Evolutionary conservation across 2,329 filamentous ascomycete species (phyloP).

Genomic region (Colletotrichum paranaense): DNA sequence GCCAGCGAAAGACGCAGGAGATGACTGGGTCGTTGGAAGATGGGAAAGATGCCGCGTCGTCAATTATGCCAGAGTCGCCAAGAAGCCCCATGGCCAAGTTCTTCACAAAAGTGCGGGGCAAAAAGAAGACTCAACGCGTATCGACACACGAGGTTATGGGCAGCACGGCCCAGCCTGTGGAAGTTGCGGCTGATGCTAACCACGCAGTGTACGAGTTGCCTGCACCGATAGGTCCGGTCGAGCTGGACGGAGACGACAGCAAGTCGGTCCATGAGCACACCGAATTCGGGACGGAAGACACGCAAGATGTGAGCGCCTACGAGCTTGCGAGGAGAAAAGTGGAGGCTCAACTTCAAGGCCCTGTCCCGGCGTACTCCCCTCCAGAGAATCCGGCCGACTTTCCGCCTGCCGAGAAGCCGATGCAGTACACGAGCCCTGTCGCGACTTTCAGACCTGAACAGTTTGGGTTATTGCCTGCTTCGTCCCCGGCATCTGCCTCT

Average conservation of each 20-base stretch:
- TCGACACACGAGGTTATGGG: constrained; percentile 40
- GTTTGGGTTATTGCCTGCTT: constrained; percentile 36
- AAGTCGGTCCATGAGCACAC: constrained; percentile 51
- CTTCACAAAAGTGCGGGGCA: constrained; percentile 56
- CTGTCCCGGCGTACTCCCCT: constrained; percentile 61
- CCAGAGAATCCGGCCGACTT: constrained; percentile 45
- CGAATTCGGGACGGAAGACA: constrained; percentile 53
- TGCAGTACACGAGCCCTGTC: constrained; percentile 46
- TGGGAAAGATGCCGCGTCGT: constrained; percentile 50
- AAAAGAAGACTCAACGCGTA: constrained; percentile 35
- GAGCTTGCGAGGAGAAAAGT: constrained; percentile 63
- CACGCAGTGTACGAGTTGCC: constrained; percentile 66
- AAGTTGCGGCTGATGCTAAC: constrained; percentile 54
- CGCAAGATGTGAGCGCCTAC: constrained; percentile 57
- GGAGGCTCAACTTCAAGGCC: constrained; percentile 62
- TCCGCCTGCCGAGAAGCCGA: constrained; percentile 44
- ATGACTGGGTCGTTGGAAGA: constrained; percentile 40
- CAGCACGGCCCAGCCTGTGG: constrained; percentile 48
- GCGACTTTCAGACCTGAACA: constrained; percentile 49
- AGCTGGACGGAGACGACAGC: constrained; percentile 57
- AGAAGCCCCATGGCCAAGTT: constrained; percentile 51
- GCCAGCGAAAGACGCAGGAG: constrained; percentile 46
- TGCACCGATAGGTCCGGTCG: constrained; percentile 57
- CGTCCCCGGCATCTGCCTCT: constrained; percentile 39
- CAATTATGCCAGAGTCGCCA: constrained; percentile 47